Conservation (phyloP, 2,329 filamentous ascomycete genomes). For the Talaromyces amestolkiae region DNA sequence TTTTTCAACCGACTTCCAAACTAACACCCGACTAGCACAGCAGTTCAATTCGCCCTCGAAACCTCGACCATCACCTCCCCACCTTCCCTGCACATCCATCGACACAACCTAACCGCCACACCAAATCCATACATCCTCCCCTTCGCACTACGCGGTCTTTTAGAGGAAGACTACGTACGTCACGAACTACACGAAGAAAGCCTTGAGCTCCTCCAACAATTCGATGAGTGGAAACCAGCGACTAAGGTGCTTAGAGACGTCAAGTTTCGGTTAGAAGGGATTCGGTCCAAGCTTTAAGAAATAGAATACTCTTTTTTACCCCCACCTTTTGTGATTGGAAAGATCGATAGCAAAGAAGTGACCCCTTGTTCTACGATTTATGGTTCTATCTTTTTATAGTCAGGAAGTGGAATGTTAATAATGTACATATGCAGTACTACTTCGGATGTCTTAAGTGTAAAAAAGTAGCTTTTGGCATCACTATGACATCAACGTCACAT, state of each 20-base stretch:
- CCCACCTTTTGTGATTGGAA: neutral
- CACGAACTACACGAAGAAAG: conserved; percentile 76
- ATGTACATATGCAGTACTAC: neutral
- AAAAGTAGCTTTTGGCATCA: too few species aligned
- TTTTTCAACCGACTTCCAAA: neutral
- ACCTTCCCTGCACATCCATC: conserved; percentile 52
- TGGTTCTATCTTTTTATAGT: neutral
- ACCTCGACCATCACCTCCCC: conserved; percentile 55
- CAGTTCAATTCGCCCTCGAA: conserved; percentile 70
- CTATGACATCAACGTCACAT: neutral
- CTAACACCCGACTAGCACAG: conserved; percentile 50
- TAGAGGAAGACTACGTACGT: conserved; percentile 89
- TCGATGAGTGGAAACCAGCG: conserved; percentile 87
- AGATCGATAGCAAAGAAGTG: neutral
- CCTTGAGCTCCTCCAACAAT: conserved; percentile 74
- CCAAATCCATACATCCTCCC: conserved; percentile 87
- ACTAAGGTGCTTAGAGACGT: conserved; percentile 94
- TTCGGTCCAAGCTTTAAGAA: conserved; percentile 66
- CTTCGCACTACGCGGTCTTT: conserved; percentile 89
- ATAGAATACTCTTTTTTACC: neutral
- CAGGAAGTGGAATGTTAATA: neutral
- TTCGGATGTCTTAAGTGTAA: too few species aligned
- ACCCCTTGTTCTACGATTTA: neutral
- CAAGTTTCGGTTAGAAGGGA: conserved; percentile 87
- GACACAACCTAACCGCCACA: conserved; percentile 41